Conservation (phyloP, 495 filamentous ascomycete species). For the Annulohypoxylon nitens region DNA sequence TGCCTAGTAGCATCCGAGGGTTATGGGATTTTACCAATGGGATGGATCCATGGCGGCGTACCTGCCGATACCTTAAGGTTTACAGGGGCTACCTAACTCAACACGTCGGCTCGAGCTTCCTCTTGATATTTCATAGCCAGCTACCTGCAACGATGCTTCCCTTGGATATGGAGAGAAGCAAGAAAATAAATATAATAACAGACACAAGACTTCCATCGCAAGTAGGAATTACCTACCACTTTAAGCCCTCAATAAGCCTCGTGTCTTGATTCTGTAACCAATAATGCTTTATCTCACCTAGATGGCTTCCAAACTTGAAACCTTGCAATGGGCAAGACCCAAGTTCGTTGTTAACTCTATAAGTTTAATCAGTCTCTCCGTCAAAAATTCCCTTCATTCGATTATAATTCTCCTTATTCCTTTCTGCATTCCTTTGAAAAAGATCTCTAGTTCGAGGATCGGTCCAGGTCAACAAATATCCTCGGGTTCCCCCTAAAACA, state of each 20-base stretch:
- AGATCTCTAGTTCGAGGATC: constrained; percentile 2
- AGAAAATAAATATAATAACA: background rate
- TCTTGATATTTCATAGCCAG: background rate
- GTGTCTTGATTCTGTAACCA: constrained; percentile 10
- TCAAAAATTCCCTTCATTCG: background rate
- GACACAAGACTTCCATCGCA: background rate
- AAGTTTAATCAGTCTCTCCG: constrained; percentile 9
- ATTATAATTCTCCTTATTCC: background rate
- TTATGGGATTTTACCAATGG: background rate
- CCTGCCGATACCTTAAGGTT: background rate
- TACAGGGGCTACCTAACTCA: background rate
- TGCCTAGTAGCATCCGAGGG: background rate
- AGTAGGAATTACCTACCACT: constrained; percentile 24
- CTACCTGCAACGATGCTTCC: background rate
- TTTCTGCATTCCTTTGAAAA: background rate
- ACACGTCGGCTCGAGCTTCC: constrained; percentile 4
- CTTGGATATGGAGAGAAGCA: background rate
- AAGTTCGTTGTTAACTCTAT: constrained; percentile 9
- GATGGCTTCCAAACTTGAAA: constrained; percentile 12
- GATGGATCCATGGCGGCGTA: background rate
- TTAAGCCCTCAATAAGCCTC: background rate
- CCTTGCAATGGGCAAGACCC: constrained; percentile 31
- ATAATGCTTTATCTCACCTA: constrained; percentile 27
- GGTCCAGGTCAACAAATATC: constrained; percentile 7
- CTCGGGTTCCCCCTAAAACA: constrained; percentile 26